Base-by-base conservation (phyloP, 106 monocot genomes). In the Platanthera zijinensis region DNA sequence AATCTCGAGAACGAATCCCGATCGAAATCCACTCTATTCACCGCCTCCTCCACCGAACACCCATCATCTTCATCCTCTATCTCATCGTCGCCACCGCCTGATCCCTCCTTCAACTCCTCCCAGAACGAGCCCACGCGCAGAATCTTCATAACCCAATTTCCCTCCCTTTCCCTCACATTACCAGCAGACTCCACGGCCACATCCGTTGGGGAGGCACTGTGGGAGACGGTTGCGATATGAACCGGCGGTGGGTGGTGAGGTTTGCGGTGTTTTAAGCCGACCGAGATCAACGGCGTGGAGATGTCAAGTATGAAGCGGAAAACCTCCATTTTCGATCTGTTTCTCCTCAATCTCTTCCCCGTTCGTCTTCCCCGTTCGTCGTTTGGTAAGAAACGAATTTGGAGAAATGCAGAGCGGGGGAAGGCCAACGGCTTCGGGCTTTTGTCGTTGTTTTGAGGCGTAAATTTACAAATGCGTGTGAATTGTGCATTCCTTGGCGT, bases 1-100 rank as follows among this genome's bases (percentile, higher is more conserved):
- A 96, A 77, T 78, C 76, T 83, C 52, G 85, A 85, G 67, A 96
- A 96, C 8, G 85, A 82, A 10, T 87, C 86, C 57, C 82, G 64
- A 73, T 89, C 91, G 54, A 90, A 83, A 50, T n/a, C 82, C 73
- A 46, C n/a, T 53, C 46, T 73, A 62, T 73, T 50, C 72, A 19
- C 52, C 53, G 30, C 83, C 30, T 79, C 85, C 74, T 52, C 70
- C 59, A n/a, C 50, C 25, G 52, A 49, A 19, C 69, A 71, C 11
- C 64, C 69, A 17, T 51, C 74, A n/a, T n/a, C 46, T 9, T 50
- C 76, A 61, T 75, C 75, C 32, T 32, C 32, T 5, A 66, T 5
- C 30, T 32, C 66, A 25, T 66, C 10, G 2, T 61, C 21, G 19
- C 21, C 5, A 61, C 21, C 59, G 12, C 5, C 66, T 0, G 30